Evolutionary conservation across 306 rosid species (phyloP).

Genomic region (Prunus campanulata): DNA sequence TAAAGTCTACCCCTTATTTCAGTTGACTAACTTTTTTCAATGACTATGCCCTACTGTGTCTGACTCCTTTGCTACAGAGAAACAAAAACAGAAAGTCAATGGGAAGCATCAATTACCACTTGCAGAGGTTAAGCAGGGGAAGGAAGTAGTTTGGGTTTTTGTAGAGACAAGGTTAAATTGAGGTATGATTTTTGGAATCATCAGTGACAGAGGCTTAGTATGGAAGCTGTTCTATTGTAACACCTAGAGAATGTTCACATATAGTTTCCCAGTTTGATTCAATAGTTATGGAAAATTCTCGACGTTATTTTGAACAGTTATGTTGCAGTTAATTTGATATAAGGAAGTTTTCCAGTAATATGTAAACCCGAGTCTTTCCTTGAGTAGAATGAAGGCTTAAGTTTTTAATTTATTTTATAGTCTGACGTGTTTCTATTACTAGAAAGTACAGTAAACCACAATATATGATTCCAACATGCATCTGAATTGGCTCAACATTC

Average conservation of each 20-base stretch:
- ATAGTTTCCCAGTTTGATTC: background rate
- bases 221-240: constrained; percentile 15
- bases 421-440: background rate
- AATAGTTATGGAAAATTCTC: background rate
- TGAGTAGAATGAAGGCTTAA: background rate
- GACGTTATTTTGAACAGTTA: background rate
- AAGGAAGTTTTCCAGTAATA: background rate
- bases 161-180: background rate
- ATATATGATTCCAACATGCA: background rate
- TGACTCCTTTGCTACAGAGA: constrained; percentile 46
- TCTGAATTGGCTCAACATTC: background rate
- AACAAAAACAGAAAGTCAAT: constrained; percentile 55
- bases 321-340: background rate
- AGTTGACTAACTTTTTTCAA: background rate
- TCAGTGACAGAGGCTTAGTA: constrained; percentile 19
- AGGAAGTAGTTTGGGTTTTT: constrained; percentile 50
- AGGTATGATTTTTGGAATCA: constrained; percentile 10
- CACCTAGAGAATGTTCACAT: constrained; percentile 22
- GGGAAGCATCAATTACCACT: constrained; percentile 88
- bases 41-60: constrained; percentile 10
- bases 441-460: no score
- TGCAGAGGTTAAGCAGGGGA: constrained; percentile 89
- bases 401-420: background rate
- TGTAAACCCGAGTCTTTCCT: background rate
- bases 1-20: background rate